Base-by-base conservation (phyloP, 2,329 filamentous ascomycete genomes). In the Penicillium sp. region DNA sequence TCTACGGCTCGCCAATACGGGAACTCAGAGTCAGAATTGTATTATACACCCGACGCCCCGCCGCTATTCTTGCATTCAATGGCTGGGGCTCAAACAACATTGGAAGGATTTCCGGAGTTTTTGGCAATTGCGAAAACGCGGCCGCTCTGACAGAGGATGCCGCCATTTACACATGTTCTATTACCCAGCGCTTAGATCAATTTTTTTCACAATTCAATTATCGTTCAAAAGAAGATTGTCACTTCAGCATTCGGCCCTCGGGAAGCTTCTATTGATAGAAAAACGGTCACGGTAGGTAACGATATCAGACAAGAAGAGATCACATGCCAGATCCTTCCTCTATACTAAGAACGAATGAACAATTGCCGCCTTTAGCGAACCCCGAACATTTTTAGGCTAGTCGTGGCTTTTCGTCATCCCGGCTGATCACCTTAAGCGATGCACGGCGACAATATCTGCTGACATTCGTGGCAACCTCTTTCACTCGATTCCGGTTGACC, bases 401-500 rank as follows among this genome's bases (percentile, higher is more conserved):
- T 21, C 4, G n/a, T 42, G 39, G 19, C 11, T 21, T 21, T 42
- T 42, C 11, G 3, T 42, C n/a, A 22, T 22, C 11, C 10, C 39
- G 19, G 10, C 6, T 22, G 19, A 56, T 54, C 31, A 60, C 27
- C 29, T 60, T 66, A 19, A 55, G 51, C 29, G 60, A 59, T 26
- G 51, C 52, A 33, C 52, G 52, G 27, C 56, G 66, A 48, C 56
- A 72, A 26, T 60, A 56, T 29, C 57, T 51, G 22, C 57, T 57
- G 21, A 74, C 54, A 8, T 59, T 60, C 21, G 56, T 52, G 6
- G 63, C 69, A 19, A 74, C 29, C 46, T 72, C 68, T 48, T 69
- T 72, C 11, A 67, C 58, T 46, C 72, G 63, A 24, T 58, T 68
- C 46, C 75, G 65, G 47, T 77, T 76, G 3, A 64, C 73, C 16